phyloP scores from a whole-genome alignment of 192 early-diverging fungal species.

The Coemansia sp. region DNA sequence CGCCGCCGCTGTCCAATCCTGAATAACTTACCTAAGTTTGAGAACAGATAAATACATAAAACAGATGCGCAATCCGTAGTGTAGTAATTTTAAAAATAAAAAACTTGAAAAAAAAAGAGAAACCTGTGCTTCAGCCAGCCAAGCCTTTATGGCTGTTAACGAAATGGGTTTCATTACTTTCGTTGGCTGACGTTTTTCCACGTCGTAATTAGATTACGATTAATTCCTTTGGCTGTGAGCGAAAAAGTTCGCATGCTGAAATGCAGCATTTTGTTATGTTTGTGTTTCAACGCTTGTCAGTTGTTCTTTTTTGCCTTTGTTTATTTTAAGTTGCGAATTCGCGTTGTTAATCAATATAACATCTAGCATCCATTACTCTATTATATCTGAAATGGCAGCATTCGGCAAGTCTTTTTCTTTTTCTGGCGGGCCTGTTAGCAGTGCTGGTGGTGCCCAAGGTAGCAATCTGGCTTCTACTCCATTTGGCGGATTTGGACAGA shows the following conservation, averaged over 20 bases:
- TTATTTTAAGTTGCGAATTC: neutral
- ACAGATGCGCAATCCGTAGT: neutral
- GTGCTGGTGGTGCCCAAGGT: constrained; percentile 2
- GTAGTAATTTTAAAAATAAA: too few relatives aligned
- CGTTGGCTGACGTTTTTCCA: too few relatives aligned
- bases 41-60: neutral
- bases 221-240: too few relatives aligned
- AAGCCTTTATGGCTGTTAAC: too few relatives aligned
- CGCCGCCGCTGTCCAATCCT: neutral
- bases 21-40: neutral
- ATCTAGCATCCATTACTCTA: neutral
- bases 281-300: too few relatives aligned
- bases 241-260: too few relatives aligned
- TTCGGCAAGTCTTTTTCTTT: constrained; percentile 51
- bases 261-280: too few relatives aligned
- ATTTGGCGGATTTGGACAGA: constrained; percentile 34
- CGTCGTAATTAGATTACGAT: too few relatives aligned
- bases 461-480: constrained; percentile 15
- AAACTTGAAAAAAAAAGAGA: too few relatives aligned
- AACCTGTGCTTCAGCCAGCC: too few relatives aligned
- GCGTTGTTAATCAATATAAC: neutral
- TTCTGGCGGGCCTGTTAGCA: constrained; percentile 26
- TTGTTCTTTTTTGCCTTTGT: neutral
- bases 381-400: constrained; percentile 23
- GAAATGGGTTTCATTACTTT: too few relatives aligned